Percentiles rank a stretch among this genome's conserved stretches.
phyloP scores from a whole-genome alignment of 108 stramenopile genomes.

The Nitzschia putrida region DNA sequence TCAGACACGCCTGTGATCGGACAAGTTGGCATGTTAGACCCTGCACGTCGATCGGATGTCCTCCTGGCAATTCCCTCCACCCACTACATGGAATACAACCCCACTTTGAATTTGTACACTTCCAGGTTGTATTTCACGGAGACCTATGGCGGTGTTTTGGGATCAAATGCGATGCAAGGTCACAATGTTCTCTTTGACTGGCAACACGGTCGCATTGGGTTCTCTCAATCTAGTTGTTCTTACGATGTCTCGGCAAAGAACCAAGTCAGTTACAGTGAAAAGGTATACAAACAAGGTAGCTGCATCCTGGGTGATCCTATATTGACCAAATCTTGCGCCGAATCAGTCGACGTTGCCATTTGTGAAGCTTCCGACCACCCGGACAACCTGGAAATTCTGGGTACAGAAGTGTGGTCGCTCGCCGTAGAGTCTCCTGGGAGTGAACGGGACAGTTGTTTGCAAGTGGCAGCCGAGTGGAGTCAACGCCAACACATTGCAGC shows the following conservation, averaged over 20 bases:
- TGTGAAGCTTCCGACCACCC: slow-evolving; percentile 31
- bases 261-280: slow-evolving; percentile 11
- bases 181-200: slow-evolving; percentile 95
- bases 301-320: slow-evolving; percentile 21
- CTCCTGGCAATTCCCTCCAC: slow-evolving; percentile 77
- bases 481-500: slow-evolving; percentile 3
- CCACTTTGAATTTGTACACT: slow-evolving; percentile 53
- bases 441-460: slow-evolving; percentile 45
- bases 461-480: slow-evolving; percentile 37
- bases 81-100: slow-evolving; percentile 77
- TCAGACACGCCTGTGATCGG: slow-evolving; percentile 39
- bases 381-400: slow-evolving; percentile 52
- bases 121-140: slow-evolving; percentile 58
- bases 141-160: slow-evolving; percentile 86
- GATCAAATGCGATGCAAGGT: slow-evolving; percentile 94
- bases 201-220: slow-evolving; percentile 85
- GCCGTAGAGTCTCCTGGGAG: slow-evolving; percentile 56
- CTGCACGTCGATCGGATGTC: slow-evolving; percentile 58
- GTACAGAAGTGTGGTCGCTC: slow-evolving; percentile 68
- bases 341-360: slow-evolving; percentile 30
- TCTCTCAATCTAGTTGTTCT: slow-evolving; percentile 84
- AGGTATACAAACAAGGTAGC: slow-evolving; percentile 14
- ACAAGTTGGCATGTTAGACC: slow-evolving; percentile 70
- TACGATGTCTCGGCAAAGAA: slow-evolving; percentile 40
- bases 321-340: slow-evolving; percentile 29